A percentile compares a stretch with the other conserved stretches of the same genome.
phyloP scores from a whole-genome alignment of 257 asterid species.

The Voacanga thouarsii region DNA sequence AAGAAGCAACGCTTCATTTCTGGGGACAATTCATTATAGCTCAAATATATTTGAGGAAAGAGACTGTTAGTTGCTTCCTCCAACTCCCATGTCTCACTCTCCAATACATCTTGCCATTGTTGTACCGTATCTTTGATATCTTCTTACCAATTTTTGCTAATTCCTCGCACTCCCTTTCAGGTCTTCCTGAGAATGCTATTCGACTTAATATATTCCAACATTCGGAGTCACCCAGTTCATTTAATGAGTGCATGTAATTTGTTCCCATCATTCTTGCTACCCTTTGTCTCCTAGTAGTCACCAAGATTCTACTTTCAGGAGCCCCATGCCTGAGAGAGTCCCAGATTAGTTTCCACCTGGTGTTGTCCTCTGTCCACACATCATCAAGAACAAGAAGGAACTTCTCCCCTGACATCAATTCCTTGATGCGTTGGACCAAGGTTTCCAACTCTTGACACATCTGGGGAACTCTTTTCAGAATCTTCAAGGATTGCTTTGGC shows the following conservation, averaged over 20 bases:
- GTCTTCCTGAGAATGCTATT: conserved; percentile 15
- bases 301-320: conserved; percentile 20
- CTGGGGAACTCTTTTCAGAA: background rate
- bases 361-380: conserved; percentile 22
- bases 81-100: conserved; percentile 24
- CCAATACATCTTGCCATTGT: conserved; percentile 17
- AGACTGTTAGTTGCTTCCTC: background rate
- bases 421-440: background rate
- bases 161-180: background rate
- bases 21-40: conserved; percentile 19
- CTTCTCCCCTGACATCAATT: conserved; percentile 6
- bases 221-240: background rate
- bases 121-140: conserved; percentile 6
- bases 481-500: conserved; percentile 7
- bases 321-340: conserved; percentile 13
- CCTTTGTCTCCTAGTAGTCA: conserved; percentile 21
- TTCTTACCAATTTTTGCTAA: conserved; percentile 12
- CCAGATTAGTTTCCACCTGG: conserved; percentile 13
- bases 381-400: conserved; percentile 22
- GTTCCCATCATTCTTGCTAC: background rate
- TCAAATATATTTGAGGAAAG: conserved; percentile 18
- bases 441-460: background rate
- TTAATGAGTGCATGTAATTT: background rate
- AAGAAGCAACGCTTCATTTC: conserved; percentile 14
- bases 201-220: conserved; percentile 22